Evolutionary conservation across 2,329 filamentous ascomycete species (phyloP), one percentile per base, ranked within the genome.

Genomic region (Cladophialophora yegresii): DNA sequence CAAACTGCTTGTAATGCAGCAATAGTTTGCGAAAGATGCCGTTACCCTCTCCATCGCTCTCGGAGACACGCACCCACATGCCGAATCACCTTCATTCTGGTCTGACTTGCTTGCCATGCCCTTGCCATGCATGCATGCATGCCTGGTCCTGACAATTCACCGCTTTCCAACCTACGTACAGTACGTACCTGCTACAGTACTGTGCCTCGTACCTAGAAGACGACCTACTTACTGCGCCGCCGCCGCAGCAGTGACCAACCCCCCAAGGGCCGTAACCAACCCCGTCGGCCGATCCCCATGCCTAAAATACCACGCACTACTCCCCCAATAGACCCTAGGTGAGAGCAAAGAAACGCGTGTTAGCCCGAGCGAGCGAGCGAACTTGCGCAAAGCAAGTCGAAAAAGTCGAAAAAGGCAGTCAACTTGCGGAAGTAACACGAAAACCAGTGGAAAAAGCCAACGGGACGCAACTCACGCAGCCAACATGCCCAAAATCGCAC

Each of bases 291-390:
- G 64, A 1, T 73, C 66, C 0, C 72, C 72, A 2, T 69, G 63
- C 30, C 58, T 62, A 16, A 72, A 36, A 67, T 73, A 73, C 71
- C 72, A 73, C 16, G 60, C 71, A 13, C 70, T 70, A 23, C 71
- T 72, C 10, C 54, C 63, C 67, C 70, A 69, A 33, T 72, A 69
- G 49, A 73, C 67, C 47, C 47, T 50, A 43, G 5, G 13, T 8
- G n/a, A 43, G 36, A 28, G 36, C 9, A 36, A n/a, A 43, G 13
- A 40, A 40, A 16, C 16, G 36, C 36, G 47, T 3, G 5, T 28
- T 50, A 22, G 47, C 22, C 7, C 26, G 26, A 28, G 26, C 26
- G 26, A 28, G 26, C 26, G 26, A 28, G 26, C 26, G 26, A 28
- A 6, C 26, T 3, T 3, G 26, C 26, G 26, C 26, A 28, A 28